phyloP scores from a whole-genome alignment of 192 early-diverging fungal species.

The Podila epicladia region DNA sequence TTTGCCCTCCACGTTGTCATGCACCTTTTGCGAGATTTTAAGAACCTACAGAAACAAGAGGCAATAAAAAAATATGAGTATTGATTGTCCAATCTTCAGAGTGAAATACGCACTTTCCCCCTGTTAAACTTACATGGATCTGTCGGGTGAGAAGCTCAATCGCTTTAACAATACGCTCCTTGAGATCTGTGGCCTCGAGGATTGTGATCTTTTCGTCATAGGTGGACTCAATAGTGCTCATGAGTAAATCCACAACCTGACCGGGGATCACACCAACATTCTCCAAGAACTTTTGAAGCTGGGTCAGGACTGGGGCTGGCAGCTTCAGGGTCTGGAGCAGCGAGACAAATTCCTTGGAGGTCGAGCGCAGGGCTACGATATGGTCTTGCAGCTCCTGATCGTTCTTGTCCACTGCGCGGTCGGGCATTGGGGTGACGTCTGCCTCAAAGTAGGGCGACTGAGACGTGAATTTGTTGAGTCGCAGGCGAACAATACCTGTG shows the following conservation, averaged over 20 bases:
- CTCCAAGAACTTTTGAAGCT: conserved; percentile 74
- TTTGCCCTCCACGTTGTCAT: conserved; percentile 76
- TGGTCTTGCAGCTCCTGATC: conserved; percentile 65
- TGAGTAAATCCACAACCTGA: conserved; percentile 74
- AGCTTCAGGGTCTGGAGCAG: conserved; percentile 72
- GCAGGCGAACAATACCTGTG: conserved; percentile 68
- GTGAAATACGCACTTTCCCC: not conserved
- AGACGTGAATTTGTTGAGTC: conserved; percentile 57
- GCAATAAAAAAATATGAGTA: not conserved
- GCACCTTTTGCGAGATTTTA: conserved; percentile 82
- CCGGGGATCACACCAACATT: conserved; percentile 56
- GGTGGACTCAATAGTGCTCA: conserved; percentile 75
- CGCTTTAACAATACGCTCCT: conserved; percentile 63
- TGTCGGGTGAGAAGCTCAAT: conserved; percentile 76
- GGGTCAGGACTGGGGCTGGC: conserved; percentile 67
- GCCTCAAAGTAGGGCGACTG: conserved; percentile 64
- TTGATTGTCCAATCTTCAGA: not conserved
- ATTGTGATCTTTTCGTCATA: conserved; percentile 78
- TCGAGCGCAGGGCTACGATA: conserved; percentile 62
- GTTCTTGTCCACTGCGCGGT: conserved; percentile 53
- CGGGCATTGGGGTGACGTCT: conserved; percentile 57
- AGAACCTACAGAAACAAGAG: conserved; percentile 58
- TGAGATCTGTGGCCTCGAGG: conserved; percentile 63
- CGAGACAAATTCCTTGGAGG: conserved; percentile 57
- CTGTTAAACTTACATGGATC: conserved; percentile 57